phyloP scores from a whole-genome alignment of 345 rosid genomes.

The Abelmoschus esculentus region DNA sequence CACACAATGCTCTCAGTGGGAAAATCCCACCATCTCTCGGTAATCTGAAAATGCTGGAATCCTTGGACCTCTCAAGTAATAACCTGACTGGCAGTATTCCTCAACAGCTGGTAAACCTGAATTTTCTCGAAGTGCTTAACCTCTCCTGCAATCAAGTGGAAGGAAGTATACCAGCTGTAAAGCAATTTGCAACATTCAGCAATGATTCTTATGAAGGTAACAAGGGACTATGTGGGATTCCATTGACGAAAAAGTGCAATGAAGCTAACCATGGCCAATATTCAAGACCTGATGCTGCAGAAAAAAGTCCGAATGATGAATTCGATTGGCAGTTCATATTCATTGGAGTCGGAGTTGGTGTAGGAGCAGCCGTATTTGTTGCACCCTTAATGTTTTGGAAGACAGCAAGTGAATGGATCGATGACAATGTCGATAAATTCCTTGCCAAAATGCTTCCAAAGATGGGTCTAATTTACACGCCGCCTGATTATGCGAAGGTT shows the following conservation, averaged over 20 bases:
- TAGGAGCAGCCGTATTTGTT: conserved; percentile 37
- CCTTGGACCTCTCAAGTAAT: conserved; percentile 33
- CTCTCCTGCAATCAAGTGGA: conserved; percentile 24
- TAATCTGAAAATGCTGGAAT: conserved; percentile 20
- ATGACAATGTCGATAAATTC: conserved; percentile 32
- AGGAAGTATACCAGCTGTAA: conserved; percentile 21
- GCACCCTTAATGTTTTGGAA: conserved; percentile 33
- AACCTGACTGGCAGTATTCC: conserved; percentile 22
- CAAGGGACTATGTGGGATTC: conserved; percentile 22
- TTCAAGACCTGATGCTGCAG: background rate
- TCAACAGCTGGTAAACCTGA: conserved; percentile 9
- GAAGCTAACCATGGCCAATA: background rate
- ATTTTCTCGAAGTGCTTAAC: conserved; percentile 27
- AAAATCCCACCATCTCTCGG: conserved; percentile 23
- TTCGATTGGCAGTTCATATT: conserved; percentile 41
- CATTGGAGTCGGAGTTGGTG: conserved; percentile 44
- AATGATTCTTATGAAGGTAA: conserved; percentile 19
- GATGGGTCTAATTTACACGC: conserved; percentile 35
- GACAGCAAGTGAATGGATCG: conserved; percentile 22
- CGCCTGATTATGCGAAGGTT: conserved; percentile 19
- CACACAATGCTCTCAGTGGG: conserved; percentile 23
- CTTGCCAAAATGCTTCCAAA: conserved; percentile 34
- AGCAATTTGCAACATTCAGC: conserved; percentile 25
- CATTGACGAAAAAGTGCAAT: background rate
- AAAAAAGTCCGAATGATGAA: background rate